Conservation (phyloP, 2,329 filamentous ascomycete genomes). For the Aspergillus arachidicola region DNA sequence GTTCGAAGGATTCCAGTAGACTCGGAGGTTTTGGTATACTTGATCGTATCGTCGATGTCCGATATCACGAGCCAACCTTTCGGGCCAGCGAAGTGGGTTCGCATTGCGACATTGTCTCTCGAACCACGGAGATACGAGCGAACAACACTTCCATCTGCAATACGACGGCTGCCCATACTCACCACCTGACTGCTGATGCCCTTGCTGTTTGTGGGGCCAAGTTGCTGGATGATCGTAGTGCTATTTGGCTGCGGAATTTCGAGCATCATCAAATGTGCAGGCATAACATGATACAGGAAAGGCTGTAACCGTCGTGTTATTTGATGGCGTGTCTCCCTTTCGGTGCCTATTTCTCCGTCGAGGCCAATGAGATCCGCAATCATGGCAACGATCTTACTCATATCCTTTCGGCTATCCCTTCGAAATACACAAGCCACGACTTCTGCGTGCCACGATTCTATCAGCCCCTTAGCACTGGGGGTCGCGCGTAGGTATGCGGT, state of each 20-base stretch:
- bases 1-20: slow-evolving; percentile 78
- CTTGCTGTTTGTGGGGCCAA: slow-evolving; percentile 72
- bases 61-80: slow-evolving; percentile 85
- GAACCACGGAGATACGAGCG: slow-evolving; percentile 34
- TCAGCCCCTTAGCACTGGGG: slow-evolving; percentile 36
- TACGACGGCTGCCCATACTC: slow-evolving; percentile 50
- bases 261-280: slow-evolving; percentile 69
- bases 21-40: slow-evolving; percentile 80
- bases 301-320: slow-evolving; percentile 62
- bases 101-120: slow-evolving; percentile 57
- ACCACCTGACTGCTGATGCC: slow-evolving; percentile 71
- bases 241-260: slow-evolving; percentile 58
- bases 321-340: slow-evolving; percentile 61
- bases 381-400: slow-evolving; percentile 69
- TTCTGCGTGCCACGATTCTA: slow-evolving; percentile 71
- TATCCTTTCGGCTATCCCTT: slow-evolving; percentile 66
- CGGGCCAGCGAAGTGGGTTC: slow-evolving; percentile 72
- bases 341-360: slow-evolving; percentile 54
- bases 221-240: slow-evolving; percentile 47
- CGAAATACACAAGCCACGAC: slow-evolving; percentile 82
- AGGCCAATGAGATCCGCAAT: slow-evolving; percentile 72
- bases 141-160: slow-evolving; percentile 53
- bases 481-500: slow-evolving; percentile 67
- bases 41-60: slow-evolving; percentile 95
- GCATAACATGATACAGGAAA: slow-evolving; percentile 75